phyloP scores from a whole-genome alignment of 176 grass and related monocot genomes.

The Bothriochloa decipiens region DNA sequence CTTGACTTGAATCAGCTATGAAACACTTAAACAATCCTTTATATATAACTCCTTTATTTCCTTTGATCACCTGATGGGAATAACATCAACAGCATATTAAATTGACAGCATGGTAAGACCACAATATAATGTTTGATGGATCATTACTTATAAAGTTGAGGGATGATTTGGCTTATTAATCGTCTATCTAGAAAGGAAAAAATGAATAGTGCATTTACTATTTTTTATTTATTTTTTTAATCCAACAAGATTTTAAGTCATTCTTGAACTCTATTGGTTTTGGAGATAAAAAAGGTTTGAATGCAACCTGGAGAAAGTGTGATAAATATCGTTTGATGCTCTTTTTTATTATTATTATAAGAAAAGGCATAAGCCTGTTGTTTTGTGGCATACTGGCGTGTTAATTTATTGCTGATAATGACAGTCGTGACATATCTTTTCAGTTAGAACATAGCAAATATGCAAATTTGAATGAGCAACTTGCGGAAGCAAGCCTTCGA shows the following conservation, averaged over 20 bases:
- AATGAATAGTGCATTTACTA: neutral
- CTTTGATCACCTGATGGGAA: neutral
- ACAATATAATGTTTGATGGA: neutral
- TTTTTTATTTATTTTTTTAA: neutral
- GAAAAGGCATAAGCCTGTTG: neutral
- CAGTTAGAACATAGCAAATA: slow-evolving; percentile 82
- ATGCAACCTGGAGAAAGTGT: neutral
- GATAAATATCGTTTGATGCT: neutral
- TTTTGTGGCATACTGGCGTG: neutral
- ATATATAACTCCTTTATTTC: neutral
- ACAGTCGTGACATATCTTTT: slow-evolving; percentile 21
- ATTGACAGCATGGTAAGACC: neutral
- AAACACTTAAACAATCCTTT: neutral
- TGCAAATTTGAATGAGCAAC: slow-evolving; percentile 83
- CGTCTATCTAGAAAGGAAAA: neutral
- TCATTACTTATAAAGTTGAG: neutral
- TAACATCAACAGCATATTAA: neutral
- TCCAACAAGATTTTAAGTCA: neutral
- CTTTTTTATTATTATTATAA: neutral
- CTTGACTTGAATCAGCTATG: neutral
- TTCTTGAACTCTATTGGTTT: neutral
- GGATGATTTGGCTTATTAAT: neutral
- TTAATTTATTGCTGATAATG: slow-evolving; percentile 22
- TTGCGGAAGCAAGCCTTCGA: slow-evolving; percentile 72
- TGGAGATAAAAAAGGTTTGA: neutral